A percentile compares a stretch with the other conserved stretches of the same genome.
Conservation (phyloP, 768 basidiomycete species). For the Lentinula sp. region DNA sequence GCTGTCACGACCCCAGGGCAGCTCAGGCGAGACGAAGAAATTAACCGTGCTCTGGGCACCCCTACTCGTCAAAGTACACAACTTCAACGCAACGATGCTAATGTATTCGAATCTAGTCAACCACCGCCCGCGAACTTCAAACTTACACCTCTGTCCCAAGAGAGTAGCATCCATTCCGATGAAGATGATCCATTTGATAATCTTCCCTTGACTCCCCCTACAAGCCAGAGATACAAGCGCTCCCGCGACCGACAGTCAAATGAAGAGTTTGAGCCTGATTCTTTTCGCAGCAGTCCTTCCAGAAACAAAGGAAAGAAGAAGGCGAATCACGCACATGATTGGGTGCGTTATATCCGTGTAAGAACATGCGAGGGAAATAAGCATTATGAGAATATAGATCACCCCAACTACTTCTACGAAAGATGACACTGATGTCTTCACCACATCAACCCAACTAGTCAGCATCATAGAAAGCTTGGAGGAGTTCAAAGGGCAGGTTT, state of each 20-base stretch:
- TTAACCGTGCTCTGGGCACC: background rate
- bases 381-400: background rate
- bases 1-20: background rate
- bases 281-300: background rate
- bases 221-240: background rate
- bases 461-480: constrained; percentile 10
- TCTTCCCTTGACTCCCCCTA: constrained; percentile 1
- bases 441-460: constrained; percentile 11
- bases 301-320: constrained; percentile 5
- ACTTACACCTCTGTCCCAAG: background rate
- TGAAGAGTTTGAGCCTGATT: background rate
- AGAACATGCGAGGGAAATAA: background rate
- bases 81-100: background rate
- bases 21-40: background rate
- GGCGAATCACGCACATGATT: background rate
- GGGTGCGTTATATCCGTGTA: background rate
- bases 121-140: background rate
- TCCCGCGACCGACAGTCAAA: background rate
- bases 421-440: constrained; percentile 8
- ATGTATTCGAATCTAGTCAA: background rate
- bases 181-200: background rate
- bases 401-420: background rate
- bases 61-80: background rate
- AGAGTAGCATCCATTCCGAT: background rate
- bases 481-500: constrained; percentile 21